Evolutionary conservation across 352 stramenopile genomes (phyloP).

Genomic region (Blastocystis sp.): DNA sequence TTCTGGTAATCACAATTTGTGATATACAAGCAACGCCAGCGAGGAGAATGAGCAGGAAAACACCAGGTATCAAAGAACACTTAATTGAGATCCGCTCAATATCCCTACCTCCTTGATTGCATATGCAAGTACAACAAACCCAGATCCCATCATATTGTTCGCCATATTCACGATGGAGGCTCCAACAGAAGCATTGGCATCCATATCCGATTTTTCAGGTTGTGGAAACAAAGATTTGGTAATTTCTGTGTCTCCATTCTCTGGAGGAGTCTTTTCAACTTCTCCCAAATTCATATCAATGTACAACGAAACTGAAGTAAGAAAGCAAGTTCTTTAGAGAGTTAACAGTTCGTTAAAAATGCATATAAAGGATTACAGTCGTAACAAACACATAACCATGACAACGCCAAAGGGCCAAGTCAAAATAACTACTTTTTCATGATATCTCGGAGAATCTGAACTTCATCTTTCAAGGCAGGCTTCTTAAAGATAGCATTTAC

Average conservation of each 20-base stretch:
- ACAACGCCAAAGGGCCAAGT: neutral
- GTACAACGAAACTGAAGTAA: neutral
- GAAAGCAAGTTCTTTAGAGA: neutral
- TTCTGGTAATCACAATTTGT: slow-evolving; percentile 44
- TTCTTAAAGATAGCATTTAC: slow-evolving; percentile 11
- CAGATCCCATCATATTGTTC: slow-evolving; percentile 57
- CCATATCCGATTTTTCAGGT: neutral
- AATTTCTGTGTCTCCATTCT: neutral
- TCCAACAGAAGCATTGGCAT: slow-evolving; percentile 17
- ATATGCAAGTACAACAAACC: slow-evolving; percentile 44
- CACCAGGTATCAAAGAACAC: slow-evolving; percentile 55
- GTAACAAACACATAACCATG: neutral
- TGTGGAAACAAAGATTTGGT: neutral
- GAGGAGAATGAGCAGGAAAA: slow-evolving; percentile 4
- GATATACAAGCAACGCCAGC: slow-evolving; percentile 31
- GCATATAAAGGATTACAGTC: neutral
- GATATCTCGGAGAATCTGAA: slow-evolving; percentile 1
- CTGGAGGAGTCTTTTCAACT: neutral
- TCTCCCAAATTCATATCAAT: neutral
- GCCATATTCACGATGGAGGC: slow-evolving; percentile 52
- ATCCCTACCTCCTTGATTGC: slow-evolving; percentile 9
- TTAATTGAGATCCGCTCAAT: neutral
- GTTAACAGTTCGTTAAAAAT: neutral
- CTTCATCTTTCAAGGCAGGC: slow-evolving; percentile 5
- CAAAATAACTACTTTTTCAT: neutral